Percentiles rank a stretch among this genome's conserved stretches.
Conservation (phyloP, 75 land plant species). For the Pseudotsuga menziesii region DNA sequence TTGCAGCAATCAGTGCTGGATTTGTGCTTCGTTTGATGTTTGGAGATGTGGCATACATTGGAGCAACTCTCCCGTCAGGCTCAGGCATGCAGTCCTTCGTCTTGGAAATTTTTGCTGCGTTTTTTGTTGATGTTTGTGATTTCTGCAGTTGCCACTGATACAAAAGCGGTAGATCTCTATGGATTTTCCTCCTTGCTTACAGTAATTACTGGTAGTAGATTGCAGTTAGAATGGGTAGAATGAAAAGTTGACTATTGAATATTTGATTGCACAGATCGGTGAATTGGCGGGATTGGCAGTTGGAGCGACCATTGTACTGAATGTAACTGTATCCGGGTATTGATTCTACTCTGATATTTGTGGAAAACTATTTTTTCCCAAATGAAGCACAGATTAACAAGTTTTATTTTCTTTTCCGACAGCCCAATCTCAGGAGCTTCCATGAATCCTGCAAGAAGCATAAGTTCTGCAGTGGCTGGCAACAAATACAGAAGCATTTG, state of each 20-base stretch:
- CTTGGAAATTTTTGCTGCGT: constrained; percentile 63
- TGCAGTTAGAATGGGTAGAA: too few species aligned
- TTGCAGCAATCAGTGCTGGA: constrained; percentile 44
- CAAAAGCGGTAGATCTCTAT: constrained; percentile 48
- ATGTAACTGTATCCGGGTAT: not conserved
- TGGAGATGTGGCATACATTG: constrained; percentile 26
- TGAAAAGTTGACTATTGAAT: too few species aligned
- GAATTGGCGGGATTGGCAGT: not conserved
- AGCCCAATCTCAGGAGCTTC: constrained; percentile 81
- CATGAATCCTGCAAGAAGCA: constrained; percentile 81
- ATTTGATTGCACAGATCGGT: not conserved
- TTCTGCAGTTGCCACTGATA: constrained; percentile 73
- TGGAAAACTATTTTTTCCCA: too few species aligned
- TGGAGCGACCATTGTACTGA: not conserved
- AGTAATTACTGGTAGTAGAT: too few species aligned
- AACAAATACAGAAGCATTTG: constrained; percentile 48
- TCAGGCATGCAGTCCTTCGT: constrained; percentile 55
- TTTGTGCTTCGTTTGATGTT: constrained; percentile 51
- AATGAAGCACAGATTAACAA: too few species aligned
- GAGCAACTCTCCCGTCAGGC: constrained; percentile 54
- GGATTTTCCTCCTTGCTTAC: too few species aligned
- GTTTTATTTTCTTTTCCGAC: not conserved
- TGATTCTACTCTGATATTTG: not conserved
- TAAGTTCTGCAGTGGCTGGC: constrained; percentile 71
- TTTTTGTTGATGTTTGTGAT: constrained; percentile 84